Conservation (phyloP, 2,329 filamentous ascomycete species). For the Xylariomycetidae sp. region DNA sequence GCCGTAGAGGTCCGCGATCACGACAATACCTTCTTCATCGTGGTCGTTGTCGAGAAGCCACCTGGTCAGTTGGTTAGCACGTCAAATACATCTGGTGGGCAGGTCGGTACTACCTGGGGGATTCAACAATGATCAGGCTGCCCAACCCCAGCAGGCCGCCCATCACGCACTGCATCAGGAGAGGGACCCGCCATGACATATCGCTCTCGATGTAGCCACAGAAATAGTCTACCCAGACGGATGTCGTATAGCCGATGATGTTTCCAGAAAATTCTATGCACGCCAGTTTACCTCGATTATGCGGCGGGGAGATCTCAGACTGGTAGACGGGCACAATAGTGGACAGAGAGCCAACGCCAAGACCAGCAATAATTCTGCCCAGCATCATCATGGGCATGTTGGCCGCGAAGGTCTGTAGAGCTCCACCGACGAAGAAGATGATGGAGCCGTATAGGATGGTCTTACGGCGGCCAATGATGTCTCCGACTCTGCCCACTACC, state of each 20-base stretch:
- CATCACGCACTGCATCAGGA: slow-evolving; percentile 93
- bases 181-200: slow-evolving; percentile 82
- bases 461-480: slow-evolving; percentile 80
- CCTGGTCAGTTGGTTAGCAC: slow-evolving; percentile 35
- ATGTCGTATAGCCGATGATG: slow-evolving; percentile 90
- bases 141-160: slow-evolving; percentile 77
- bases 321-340: slow-evolving; percentile 93
- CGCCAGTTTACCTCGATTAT: slow-evolving; percentile 90
- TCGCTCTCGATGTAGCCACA: slow-evolving; percentile 84
- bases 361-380: slow-evolving; percentile 75
- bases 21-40: slow-evolving; percentile 95
- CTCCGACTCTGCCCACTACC: slow-evolving; percentile 78
- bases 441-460: slow-evolving; percentile 93
- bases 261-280: slow-evolving; percentile 99
- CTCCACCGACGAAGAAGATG: slow-evolving; percentile 80
- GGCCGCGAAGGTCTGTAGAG: slow-evolving; percentile 72
- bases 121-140: slow-evolving; percentile 91
- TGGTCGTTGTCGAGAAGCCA: slow-evolving; percentile 98
- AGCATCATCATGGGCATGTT: slow-evolving; percentile 87
- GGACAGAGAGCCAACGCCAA: slow-evolving; percentile 82
- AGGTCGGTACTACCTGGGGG: slow-evolving; percentile 61
- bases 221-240: slow-evolving; percentile 98
- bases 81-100: slow-evolving; percentile 2
- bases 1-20: slow-evolving; percentile 96
- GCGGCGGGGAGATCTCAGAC: slow-evolving; percentile 90